Evolutionary conservation across 345 rosid genomes (phyloP).

Genomic region (Brassica nigra): DNA sequence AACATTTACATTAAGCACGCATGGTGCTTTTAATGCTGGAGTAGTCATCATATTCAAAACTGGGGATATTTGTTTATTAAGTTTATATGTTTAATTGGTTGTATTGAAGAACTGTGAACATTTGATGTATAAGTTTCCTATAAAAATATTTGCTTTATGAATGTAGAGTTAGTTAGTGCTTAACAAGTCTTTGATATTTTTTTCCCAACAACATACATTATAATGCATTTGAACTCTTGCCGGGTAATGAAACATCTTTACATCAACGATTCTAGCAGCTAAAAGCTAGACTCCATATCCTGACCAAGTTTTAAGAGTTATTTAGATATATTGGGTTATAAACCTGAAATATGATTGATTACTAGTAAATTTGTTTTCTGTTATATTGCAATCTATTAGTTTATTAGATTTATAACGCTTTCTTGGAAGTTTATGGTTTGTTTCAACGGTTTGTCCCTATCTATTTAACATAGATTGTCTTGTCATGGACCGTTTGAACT

Average conservation of each 20-base stretch:
- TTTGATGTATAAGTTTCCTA: background rate
- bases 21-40: background rate
- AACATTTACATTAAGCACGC: background rate
- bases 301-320: background rate
- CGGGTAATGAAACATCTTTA: background rate
- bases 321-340: background rate
- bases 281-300: background rate
- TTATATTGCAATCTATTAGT: background rate
- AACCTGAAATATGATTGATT: background rate
- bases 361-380: background rate
- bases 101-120: background rate
- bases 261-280: background rate
- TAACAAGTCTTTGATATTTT: background rate
- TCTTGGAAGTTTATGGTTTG: slow-evolving; percentile 19
- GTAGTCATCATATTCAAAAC: background rate
- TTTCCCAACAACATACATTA: background rate
- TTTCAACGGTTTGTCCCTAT: slow-evolving; percentile 20
- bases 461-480: background rate
- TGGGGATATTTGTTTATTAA: background rate
- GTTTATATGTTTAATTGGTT: background rate
- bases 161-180: background rate
- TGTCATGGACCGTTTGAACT: slow-evolving; percentile 7
- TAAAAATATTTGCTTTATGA: background rate
- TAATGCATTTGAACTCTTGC: background rate
- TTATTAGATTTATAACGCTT: background rate